Conservation (phyloP, 306 rosid genomes). For the Medicago ruthenica region DNA sequence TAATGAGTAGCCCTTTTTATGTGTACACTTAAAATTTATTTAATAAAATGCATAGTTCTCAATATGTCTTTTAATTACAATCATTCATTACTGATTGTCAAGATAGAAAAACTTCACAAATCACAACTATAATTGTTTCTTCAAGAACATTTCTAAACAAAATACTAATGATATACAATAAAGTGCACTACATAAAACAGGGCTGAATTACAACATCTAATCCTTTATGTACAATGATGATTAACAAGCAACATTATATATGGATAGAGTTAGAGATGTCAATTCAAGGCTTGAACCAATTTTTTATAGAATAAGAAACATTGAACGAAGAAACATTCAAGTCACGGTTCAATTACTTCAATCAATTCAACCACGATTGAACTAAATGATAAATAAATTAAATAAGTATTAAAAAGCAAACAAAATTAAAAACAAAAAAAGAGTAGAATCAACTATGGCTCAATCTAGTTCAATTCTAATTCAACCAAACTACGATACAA, state of each 20-base stretch:
- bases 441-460: neutral
- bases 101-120: conserved; percentile 2
- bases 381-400: neutral
- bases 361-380: neutral
- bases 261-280: neutral
- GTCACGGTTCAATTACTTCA: neutral
- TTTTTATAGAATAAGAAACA: neutral
- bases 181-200: too few relatives aligned
- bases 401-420: too few relatives aligned
- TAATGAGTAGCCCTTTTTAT: too few relatives aligned
- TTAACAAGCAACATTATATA: conserved; percentile 21
- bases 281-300: conserved; percentile 17
- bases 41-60: neutral
- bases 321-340: neutral
- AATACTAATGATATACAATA: neutral
- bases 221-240: neutral
- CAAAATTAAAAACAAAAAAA: neutral
- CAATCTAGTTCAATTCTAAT: neutral
- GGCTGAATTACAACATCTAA: conserved; percentile 5
- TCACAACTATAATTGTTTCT: neutral
- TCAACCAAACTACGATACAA: neutral
- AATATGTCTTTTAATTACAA: conserved; percentile 2
- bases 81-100: conserved; percentile 1
- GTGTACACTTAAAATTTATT: neutral
- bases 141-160: too few relatives aligned